Percentiles rank a stretch among this genome's conserved stretches.
phyloP scores from a whole-genome alignment of 1,284 basidiomycete genomes.

The Ustilago hordei region DNA sequence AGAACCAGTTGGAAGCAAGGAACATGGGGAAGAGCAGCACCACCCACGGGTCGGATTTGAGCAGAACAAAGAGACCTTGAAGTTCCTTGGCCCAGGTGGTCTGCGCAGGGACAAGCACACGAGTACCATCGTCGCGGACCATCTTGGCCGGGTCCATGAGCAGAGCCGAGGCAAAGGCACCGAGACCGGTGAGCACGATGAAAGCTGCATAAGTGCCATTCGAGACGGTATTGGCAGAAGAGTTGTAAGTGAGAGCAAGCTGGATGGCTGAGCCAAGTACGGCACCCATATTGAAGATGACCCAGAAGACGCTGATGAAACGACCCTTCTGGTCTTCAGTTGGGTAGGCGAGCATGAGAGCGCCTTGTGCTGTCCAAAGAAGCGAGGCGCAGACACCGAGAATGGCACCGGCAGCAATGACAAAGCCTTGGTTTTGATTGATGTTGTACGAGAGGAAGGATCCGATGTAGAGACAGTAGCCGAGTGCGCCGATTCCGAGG shows the following conservation, averaged over 20 bases:
- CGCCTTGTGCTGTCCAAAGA: slow-evolving; percentile 77
- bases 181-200: slow-evolving; percentile 55
- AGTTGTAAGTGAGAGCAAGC: slow-evolving; percentile 69
- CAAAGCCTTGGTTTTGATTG: slow-evolving; percentile 69
- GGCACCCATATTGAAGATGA: slow-evolving; percentile 76
- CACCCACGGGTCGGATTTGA: slow-evolving; percentile 57
- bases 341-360: slow-evolving; percentile 84
- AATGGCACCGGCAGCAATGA: slow-evolving; percentile 80
- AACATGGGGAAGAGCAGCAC: slow-evolving; percentile 61
- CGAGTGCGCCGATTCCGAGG: slow-evolving; percentile 77
- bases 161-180: slow-evolving; percentile 38
- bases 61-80: slow-evolving; percentile 48
- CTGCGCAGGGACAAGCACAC: slow-evolving; percentile 53
- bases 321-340: slow-evolving; percentile 78
- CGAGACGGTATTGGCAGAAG: slow-evolving; percentile 41
- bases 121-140: slow-evolving; percentile 54
- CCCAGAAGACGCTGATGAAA: slow-evolving; percentile 79
- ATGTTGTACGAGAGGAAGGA: slow-evolving; percentile 74
- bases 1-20: slow-evolving; percentile 62
- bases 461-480: slow-evolving; percentile 76
- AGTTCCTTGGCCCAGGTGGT: slow-evolving; percentile 57
- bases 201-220: slow-evolving; percentile 60
- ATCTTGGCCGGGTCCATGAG: slow-evolving; percentile 57
- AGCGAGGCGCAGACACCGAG: slow-evolving; percentile 85
- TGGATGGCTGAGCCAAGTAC: slow-evolving; percentile 79